Base-by-base conservation (phyloP, 768 basidiomycete genomes). In the Termitomyces heimii region DNA sequence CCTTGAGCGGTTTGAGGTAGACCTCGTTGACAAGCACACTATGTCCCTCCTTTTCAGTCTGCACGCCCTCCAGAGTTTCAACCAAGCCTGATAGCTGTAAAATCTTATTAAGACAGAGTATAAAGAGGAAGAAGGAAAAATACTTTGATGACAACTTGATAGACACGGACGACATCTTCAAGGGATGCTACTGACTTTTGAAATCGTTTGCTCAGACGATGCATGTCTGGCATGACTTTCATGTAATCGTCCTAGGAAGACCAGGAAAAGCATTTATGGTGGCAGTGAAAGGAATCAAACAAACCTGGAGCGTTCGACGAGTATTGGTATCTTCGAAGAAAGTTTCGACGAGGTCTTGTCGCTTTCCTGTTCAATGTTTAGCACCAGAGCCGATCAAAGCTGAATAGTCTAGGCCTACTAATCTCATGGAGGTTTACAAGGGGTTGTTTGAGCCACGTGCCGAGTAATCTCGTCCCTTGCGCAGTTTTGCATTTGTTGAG, bases 401-500 rank as follows among this genome's bases (percentile, higher is more conserved):
- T 22, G 26, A 6, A 31, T 2, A 22, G 22, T n/a, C 13, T 5
- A 26, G 35, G 77, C 92, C 60, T 56, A 92, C 94, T 78, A 59
- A 98, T 98, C 67, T 94, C 91, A 62, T 98, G 95, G 37, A 92
- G 70, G 69, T 97, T 98, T 31, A 98, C 84, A 28, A 98, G 75
- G 5, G 97, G 97, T 68, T 98, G 97, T 67, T 97, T 98, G 42
- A 99, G 74, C 96, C 96, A 98, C 48, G 85, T 86, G 0, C 86
- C 90, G 3, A 99, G 77, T 40, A 97, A 69, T 55, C 97, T 76
- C 14, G 90, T 85, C 0, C 97, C 97, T 67, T 99, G 97, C 0
- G 92, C 85, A 0, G 97, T 98, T 73, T 97, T 97, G 76, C 96
- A 97, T 64, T 90, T 91, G 69, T 98, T 97, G 56, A 99, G 73